A percentile compares a stretch with the other conserved stretches of the same genome.
phyloP scores from a whole-genome alignment of 1,139 yeast species.

The Protomyces macrosporus region DNA sequence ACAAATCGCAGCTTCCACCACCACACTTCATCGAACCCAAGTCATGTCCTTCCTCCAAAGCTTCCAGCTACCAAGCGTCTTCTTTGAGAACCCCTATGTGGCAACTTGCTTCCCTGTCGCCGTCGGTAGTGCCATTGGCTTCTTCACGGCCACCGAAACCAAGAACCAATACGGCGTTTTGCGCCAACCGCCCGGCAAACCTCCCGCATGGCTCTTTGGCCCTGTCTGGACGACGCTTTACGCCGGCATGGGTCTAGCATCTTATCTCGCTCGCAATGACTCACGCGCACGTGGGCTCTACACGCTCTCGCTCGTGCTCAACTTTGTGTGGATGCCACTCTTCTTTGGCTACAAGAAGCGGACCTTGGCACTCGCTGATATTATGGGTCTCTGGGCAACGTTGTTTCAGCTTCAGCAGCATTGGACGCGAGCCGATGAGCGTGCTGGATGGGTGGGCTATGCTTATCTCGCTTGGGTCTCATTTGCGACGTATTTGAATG shows the following conservation, averaged over 20 bases:
- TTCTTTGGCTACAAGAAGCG: constrained; percentile 20
- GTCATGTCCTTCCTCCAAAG: not conserved
- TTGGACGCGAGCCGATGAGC: constrained; percentile 15
- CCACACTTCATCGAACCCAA: too few relatives aligned
- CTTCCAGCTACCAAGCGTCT: constrained; percentile 6
- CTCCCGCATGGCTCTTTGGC: constrained; percentile 27
- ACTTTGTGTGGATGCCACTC: constrained; percentile 28
- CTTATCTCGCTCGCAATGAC: constrained; percentile 17
- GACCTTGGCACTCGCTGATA: constrained; percentile 21
- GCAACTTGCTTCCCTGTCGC: constrained; percentile 19
- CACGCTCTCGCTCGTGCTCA: constrained; percentile 13
- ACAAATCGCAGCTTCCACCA: too few relatives aligned
- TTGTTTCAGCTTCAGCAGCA: not conserved
- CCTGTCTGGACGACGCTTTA: constrained; percentile 29
- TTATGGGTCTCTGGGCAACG: constrained; percentile 18
- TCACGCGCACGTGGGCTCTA: constrained; percentile 9
- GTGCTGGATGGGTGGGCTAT: constrained; percentile 18
- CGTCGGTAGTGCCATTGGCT: constrained; percentile 19
- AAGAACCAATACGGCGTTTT: constrained; percentile 12
- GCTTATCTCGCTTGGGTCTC: constrained; percentile 28
- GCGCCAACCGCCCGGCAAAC: constrained; percentile 27
- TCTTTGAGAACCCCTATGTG: constrained; percentile 14
- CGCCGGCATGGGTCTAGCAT: constrained; percentile 26
- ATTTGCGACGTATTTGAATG: constrained; percentile 27
- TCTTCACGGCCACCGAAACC: constrained; percentile 11